Conservation (phyloP, 805 yeast genomes). For the Saturnispora zaruensis region DNA sequence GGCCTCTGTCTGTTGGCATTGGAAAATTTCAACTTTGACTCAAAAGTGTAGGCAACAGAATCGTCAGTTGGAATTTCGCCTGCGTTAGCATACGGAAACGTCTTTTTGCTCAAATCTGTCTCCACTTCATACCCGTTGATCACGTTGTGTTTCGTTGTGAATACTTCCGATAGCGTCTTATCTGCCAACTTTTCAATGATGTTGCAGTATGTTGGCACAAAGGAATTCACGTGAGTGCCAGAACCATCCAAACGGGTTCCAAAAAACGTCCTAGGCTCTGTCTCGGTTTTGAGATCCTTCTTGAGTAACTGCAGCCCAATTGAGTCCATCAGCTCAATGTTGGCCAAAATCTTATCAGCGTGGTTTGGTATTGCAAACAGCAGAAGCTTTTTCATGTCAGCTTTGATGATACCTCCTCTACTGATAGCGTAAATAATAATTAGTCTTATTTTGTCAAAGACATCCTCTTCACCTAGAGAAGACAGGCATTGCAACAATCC, state of each 20-base stretch:
- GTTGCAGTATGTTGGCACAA: slow-evolving; percentile 23
- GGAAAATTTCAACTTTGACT: slow-evolving; percentile 25
- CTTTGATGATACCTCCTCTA: slow-evolving; percentile 71
- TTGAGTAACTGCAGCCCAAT: slow-evolving; percentile 31
- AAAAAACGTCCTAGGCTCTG: slow-evolving; percentile 46
- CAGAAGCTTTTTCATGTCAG: slow-evolving; percentile 64
- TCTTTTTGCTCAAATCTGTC: slow-evolving; percentile 38
- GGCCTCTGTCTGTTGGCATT: slow-evolving; percentile 38
- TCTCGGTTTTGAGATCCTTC: slow-evolving; percentile 32
- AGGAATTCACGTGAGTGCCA: slow-evolving; percentile 20
- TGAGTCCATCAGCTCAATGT: slow-evolving; percentile 49
- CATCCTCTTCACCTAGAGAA: slow-evolving; percentile 31
- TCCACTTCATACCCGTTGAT: slow-evolving; percentile 10
- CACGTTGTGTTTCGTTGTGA: slow-evolving; percentile 13
- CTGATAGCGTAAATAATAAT: slow-evolving; percentile 67
- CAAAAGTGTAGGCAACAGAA: slow-evolving; percentile 17
- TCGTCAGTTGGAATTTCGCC: slow-evolving; percentile 20
- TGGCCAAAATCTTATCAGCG: slow-evolving; percentile 35
- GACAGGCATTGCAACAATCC: slow-evolving; percentile 49
- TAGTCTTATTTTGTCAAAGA: slow-evolving; percentile 60
- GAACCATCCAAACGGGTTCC: slow-evolving; percentile 30
- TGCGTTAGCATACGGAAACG: slow-evolving; percentile 40
- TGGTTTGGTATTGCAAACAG: slow-evolving; percentile 37
- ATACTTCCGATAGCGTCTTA: slow-evolving; percentile 24
- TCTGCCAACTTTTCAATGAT: slow-evolving; percentile 21